Conservation (phyloP, 805 yeast species). For the Ogataea pignaliae region DNA sequence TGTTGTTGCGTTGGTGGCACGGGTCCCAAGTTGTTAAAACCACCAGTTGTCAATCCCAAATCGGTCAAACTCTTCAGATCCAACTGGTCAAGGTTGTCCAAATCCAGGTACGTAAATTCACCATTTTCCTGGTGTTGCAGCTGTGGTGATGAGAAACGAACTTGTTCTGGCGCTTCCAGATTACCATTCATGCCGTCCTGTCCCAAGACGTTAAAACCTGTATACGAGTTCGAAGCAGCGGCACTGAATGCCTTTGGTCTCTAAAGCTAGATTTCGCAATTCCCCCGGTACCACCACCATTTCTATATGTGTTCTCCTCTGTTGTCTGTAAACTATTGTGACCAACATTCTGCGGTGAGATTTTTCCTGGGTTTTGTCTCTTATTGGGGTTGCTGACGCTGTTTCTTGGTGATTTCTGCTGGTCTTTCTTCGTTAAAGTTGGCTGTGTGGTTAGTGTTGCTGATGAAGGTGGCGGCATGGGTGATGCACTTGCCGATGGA, state of each 20-base stretch:
- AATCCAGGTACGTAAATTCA: conserved; percentile 31
- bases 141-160: conserved; percentile 82
- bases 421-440: neutral
- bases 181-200: conserved; percentile 7
- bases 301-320: neutral
- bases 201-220: conserved; percentile 30
- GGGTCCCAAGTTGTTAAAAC: conserved; percentile 1
- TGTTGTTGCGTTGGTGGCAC: neutral
- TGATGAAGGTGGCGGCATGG: conserved; percentile 4
- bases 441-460: neutral
- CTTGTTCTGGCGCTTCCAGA: conserved; percentile 56
- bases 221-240: conserved; percentile 54
- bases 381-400: neutral
- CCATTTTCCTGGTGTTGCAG: conserved; percentile 23
- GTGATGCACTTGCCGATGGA: conserved; percentile 12
- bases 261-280: conserved; percentile 14
- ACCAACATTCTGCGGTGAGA: neutral
- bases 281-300: neutral
- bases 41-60: conserved; percentile 16
- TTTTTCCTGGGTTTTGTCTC: neutral
- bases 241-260: conserved; percentile 55
- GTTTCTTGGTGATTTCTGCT: neutral
- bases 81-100: conserved; percentile 23
- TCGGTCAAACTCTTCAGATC: conserved; percentile 22
- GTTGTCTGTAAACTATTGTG: neutral